Conservation (phyloP, 1,284 basidiomycete genomes). For the Rhodotorula sp. region DNA sequence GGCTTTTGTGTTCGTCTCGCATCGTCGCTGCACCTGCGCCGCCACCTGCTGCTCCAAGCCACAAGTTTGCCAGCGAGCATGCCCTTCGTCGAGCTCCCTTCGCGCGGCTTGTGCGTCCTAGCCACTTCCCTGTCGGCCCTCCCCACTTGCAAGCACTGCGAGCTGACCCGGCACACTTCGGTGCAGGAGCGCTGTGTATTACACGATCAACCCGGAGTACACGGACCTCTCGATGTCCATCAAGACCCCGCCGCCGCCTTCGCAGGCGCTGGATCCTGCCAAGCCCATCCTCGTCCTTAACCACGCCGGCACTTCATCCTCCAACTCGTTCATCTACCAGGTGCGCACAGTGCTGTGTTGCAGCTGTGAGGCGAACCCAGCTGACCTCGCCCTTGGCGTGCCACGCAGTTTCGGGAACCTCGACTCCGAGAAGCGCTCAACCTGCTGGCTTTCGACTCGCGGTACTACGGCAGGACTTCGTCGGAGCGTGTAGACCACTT, state of each 20-base stretch:
- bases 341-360: not conserved
- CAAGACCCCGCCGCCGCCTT: not conserved
- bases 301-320: conserved; percentile 19
- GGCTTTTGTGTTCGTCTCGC: too few species aligned
- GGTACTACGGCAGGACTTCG: conserved; percentile 18
- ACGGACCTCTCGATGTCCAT: not conserved
- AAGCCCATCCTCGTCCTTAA: conserved; percentile 14
- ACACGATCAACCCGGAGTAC: conserved; percentile 22
- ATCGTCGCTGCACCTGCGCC: too few species aligned
- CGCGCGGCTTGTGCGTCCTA: conserved; percentile 7
- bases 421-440: conserved; percentile 11
- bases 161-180: too few species aligned
- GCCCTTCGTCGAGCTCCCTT: conserved; percentile 20
- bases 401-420: conserved; percentile 15
- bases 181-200: conserved; percentile 2
- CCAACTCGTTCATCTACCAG: conserved; percentile 22
- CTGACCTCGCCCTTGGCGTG: not conserved
- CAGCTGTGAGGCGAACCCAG: not conserved
- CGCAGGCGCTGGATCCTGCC: not conserved
- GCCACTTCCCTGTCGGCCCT: not conserved
- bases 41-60: not conserved
- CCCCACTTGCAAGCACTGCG: too few species aligned
- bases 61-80: not conserved
- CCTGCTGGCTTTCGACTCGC: conserved; percentile 25
- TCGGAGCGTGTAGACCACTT: conserved; percentile 1